Evolutionary conservation across 805 yeast species (phyloP), one percentile per base, ranked within the genome.

Genomic region (Komagataella populi): DNA sequence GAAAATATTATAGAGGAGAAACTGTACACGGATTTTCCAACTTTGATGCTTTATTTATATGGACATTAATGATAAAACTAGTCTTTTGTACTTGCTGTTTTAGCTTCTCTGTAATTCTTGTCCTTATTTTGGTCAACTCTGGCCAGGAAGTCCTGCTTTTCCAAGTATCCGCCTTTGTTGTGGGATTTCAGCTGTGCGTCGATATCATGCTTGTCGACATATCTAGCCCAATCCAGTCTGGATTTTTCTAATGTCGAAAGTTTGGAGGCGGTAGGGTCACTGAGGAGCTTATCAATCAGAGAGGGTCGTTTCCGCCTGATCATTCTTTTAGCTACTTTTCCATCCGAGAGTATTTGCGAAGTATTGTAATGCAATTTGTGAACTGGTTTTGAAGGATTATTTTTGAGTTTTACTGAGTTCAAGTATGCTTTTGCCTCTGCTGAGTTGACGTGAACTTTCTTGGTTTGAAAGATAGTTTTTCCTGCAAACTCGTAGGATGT

Each of bases 161-260:
- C 96, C 60, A 93, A 69, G 66, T 83, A 93, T 6, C 99, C 99
- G 50, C 83, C 93, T 70, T 86, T 90, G 63, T 89, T 90, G 61
- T 83, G 84, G 52, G 78, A 74, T 48, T 74, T 76, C 61, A 93
- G 76, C 55, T 93, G 99, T 56, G 87, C 96, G 50, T 78, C 74
- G 48, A 93, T 82, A 52, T 89, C 89, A 56, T 83, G 81, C 56
- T 84, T 76, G 66, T 91, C 97, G 30, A 93, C 96, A 67, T 86
- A 89, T 48, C 86, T 80, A 1, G 95, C 95, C 96, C 98, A 93
- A 66, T 93, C 99, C 49, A 93, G 72, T 55, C 95, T 73, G 1
- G 96, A 86, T 66, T 93, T 93, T 63, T 93, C 98, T 56, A 93
- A 70, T 0, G 99, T 93, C 22, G 95, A 86, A 55, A 93, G 72